Base-by-base conservation (phyloP, 108 stramenopile species). In the Poteriospumella lacustris region DNA sequence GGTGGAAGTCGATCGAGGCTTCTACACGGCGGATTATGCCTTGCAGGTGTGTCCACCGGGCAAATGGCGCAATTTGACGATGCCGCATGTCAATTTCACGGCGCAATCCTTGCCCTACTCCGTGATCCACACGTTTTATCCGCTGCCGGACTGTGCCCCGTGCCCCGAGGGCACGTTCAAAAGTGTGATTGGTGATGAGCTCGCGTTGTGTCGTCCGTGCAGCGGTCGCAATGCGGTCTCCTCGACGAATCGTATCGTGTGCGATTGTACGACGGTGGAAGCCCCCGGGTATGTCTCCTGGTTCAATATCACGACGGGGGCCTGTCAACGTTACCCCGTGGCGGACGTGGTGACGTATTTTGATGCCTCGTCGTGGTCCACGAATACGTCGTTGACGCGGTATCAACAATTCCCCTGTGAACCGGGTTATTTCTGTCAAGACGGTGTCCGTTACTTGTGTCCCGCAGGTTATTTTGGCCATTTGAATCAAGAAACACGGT, bases 21-120 rank as follows among this genome's bases (percentile, higher is more conserved):
- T 73, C 70, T 73, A 42, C 24, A 73, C 70, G 9, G 47, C 70
- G 5, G 47, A 73, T 38, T 56, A 73, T 19, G 26, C 5, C 3
- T 3, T 33, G 9, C 31, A 73, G 70, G 5, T 26, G 9, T 73
- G 70, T 56, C 43, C 43, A 56, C 70, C 70, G 5, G 70, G 70
- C 12, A 73, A 19, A 56, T 73, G 70, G 43, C 28, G 70, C 26
- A 73, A 73, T 24, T 38, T 44, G 12, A 73, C 43, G 9, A 12
- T 64, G 33, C 60, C 36, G 60, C 9, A 34, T 33, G 12, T 31
- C 5, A 64, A 9, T 64, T 12, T 64, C 60, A 64, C 5, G 31
- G 36, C 31, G 43, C 41, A 5, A 34, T 5, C 26, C 41, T 38
- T 5, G 24, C 9, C 26, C 41, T 56, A 12, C 29, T 73, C 70